Evolutionary conservation across 2,329 filamentous ascomycete genomes (phyloP).

Genomic region (Simplicillium aogashimaense): DNA sequence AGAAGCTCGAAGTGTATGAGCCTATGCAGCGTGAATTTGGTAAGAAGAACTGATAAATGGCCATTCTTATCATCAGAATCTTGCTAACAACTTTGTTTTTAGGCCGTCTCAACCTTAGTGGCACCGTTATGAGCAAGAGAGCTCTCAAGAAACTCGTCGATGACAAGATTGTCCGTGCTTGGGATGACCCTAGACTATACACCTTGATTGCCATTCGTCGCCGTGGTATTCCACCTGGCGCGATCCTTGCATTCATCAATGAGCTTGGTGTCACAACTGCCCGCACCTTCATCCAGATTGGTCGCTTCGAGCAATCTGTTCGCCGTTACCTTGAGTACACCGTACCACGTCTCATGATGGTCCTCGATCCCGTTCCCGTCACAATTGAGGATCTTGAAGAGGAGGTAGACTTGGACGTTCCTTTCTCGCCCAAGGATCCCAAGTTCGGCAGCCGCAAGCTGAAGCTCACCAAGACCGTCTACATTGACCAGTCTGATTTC

Average conservation of each 20-base stretch:
- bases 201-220: conserved; percentile 77
- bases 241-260: conserved; percentile 80
- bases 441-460: conserved; percentile 51
- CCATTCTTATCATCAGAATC: background rate
- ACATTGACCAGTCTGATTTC: conserved; percentile 78
- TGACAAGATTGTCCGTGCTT: conserved; percentile 65
- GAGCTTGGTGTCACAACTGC: conserved; percentile 85
- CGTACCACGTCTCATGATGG: conserved; percentile 80
- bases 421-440: conserved; percentile 75
- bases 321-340: conserved; percentile 79
- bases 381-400: conserved; percentile 66
- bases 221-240: conserved; percentile 77
- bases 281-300: conserved; percentile 66
- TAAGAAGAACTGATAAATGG: conserved; percentile 6
- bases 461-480: conserved; percentile 65
- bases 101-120: conserved; percentile 54
- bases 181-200: conserved; percentile 86
- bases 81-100: background rate
- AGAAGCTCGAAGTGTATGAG: conserved; percentile 70
- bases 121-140: conserved; percentile 80
- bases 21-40: conserved; percentile 88
- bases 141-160: conserved; percentile 71
- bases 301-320: conserved; percentile 75
- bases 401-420: conserved; percentile 50
- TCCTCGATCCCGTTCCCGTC: conserved; percentile 76